These are phyloP conservation scores for Pontederia paniculata DNA, from an alignment of 176 grass and related monocot genomes.

Conservation along the genomic window DNA sequence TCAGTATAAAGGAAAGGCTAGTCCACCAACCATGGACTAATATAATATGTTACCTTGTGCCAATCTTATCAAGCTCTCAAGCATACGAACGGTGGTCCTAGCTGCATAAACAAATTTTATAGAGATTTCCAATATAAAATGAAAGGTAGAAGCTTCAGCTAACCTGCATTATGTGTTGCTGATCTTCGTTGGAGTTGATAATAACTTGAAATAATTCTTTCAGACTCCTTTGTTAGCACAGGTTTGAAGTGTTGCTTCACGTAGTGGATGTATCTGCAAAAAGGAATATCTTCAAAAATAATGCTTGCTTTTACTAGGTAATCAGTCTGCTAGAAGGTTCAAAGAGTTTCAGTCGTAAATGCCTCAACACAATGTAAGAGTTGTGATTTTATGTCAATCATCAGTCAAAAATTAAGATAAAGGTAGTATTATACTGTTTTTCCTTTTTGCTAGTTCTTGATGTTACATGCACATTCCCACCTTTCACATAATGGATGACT, in stretches of 20 bases:
- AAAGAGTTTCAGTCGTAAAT: too few relatives aligned
- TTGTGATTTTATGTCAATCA: too few relatives aligned
- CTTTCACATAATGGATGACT: too few relatives aligned
- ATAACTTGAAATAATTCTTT: constrained; percentile 69
- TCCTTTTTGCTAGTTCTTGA: too few relatives aligned
- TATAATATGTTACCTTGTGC: constrained; percentile 47
- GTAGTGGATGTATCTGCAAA: constrained; percentile 75
- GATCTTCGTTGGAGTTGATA: constrained; percentile 84
- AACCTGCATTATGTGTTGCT: constrained; percentile 72
- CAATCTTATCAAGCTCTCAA: constrained; percentile 95
- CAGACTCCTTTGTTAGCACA: constrained; percentile 69
- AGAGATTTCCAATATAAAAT: constrained; percentile 7
- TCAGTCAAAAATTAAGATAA: too few relatives aligned
- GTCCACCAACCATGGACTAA: constrained; percentile 4
- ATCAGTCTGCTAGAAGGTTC: too few relatives aligned
- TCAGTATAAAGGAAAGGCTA: not conserved
- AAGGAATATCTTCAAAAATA: too few relatives aligned
- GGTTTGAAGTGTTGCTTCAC: constrained; percentile 73
- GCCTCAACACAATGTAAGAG: too few relatives aligned
- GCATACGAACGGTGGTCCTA: constrained; percentile 87
- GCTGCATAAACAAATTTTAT: constrained; percentile 36
- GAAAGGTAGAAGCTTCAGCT: constrained; percentile 2
- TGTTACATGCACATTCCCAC: too few relatives aligned
- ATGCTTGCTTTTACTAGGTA: too few relatives aligned
- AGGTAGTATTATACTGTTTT: too few relatives aligned